Evolutionary conservation across 1,284 basidiomycete genomes (phyloP).

Genomic region (Ustilago cynodontis): DNA sequence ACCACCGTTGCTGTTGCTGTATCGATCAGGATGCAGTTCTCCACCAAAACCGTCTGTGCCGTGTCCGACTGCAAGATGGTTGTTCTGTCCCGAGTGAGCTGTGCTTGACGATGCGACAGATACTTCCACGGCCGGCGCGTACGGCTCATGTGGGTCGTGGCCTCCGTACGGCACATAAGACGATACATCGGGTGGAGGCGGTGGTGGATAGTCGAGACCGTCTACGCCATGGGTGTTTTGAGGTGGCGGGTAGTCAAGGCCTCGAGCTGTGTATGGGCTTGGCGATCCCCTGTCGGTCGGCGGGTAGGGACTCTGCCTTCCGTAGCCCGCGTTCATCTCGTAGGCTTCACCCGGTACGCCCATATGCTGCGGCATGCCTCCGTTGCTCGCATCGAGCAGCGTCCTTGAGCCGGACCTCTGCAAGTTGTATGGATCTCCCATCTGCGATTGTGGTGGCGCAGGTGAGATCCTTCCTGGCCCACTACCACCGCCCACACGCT

Average conservation of each 20-base stretch:
- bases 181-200: conserved; percentile 35
- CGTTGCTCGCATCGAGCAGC: conserved; percentile 36
- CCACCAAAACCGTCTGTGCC: conserved; percentile 46
- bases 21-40: conserved; percentile 33
- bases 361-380: conserved; percentile 24
- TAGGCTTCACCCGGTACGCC: conserved; percentile 11
- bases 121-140: conserved; percentile 20
- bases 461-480: conserved; percentile 19
- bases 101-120: conserved; percentile 21
- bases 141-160: conserved; percentile 8
- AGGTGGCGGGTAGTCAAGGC: conserved; percentile 53
- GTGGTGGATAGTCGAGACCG: conserved; percentile 48
- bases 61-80: conserved; percentile 25
- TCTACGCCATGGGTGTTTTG: conserved; percentile 40
- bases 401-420: conserved; percentile 20
- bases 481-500: conserved; percentile 31
- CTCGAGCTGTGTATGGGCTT: conserved; percentile 18
- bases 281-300: conserved; percentile 1
- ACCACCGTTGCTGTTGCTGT: conserved; percentile 33
- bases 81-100: conserved; percentile 10
- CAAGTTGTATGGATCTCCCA: conserved; percentile 15
- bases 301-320: conserved; percentile 24
- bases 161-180: conserved; percentile 37
- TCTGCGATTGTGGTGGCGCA: conserved; percentile 9
- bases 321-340: conserved; percentile 22